Evolutionary conservation across 2,329 filamentous ascomycete genomes (phyloP).

Genomic region (Xylariaceae sp.): DNA sequence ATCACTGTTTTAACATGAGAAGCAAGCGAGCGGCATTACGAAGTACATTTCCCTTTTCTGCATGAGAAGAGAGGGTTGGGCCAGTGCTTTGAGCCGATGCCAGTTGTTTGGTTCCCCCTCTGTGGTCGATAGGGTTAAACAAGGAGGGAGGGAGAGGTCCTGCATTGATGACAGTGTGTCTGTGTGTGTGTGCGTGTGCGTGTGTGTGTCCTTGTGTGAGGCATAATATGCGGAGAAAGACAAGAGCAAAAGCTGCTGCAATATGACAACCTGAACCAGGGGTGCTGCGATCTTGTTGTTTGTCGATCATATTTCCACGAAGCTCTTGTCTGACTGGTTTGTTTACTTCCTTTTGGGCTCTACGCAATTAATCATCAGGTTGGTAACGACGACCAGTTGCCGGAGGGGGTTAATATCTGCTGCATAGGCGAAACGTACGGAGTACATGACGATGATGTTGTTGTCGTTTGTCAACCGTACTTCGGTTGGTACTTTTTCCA

Average conservation of each 20-base stretch:
- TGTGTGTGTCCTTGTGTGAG: slow-evolving; percentile 1
- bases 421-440: no score
- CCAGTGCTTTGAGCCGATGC: slow-evolving; percentile 6
- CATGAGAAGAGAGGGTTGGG: not conserved
- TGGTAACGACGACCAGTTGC: no score
- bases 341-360: no score
- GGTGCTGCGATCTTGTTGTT: slow-evolving; percentile 9
- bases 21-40: not conserved
- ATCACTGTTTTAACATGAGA: not conserved
- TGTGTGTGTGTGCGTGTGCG: not conserved
- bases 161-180: slow-evolving; percentile 8
- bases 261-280: slow-evolving; percentile 10
- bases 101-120: not conserved
- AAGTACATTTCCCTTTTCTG: not conserved
- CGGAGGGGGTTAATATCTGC: no score
- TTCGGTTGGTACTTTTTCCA: not conserved
- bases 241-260: not conserved
- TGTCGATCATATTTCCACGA: slow-evolving; percentile 9
- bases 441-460: no score
- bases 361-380: no score
- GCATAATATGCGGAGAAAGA: slow-evolving; percentile 8
- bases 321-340: slow-evolving; percentile 6
- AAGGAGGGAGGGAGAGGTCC: not conserved
- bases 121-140: slow-evolving; percentile 6
- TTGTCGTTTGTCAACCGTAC: slow-evolving; percentile 1